These are phyloP conservation scores for Linnemannia exigua DNA, from an alignment of 192 early-diverging fungal species.

Conservation along the genomic window DNA sequence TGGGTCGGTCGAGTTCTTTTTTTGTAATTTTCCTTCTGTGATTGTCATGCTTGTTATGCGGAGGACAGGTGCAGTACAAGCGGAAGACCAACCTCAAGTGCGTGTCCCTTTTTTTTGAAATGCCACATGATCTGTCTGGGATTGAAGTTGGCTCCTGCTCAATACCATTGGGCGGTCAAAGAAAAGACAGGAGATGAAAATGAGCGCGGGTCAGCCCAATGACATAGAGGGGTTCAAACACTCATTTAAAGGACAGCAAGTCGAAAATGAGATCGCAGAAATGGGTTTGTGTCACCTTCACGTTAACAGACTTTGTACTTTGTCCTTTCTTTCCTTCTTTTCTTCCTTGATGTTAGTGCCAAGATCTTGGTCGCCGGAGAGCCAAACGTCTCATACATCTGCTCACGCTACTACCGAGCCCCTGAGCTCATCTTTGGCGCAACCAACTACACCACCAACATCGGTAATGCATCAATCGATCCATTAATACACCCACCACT, in stretches of 20 bases:
- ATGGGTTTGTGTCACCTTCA: constrained; percentile 40
- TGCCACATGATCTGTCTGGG: constrained; percentile 57
- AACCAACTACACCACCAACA: constrained; percentile 90
- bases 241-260: constrained; percentile 28
- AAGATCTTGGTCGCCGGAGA: constrained; percentile 96
- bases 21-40: background rate
- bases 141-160: constrained; percentile 33
- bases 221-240: background rate
- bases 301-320: background rate
- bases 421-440: constrained; percentile 98
- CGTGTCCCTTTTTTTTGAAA: constrained; percentile 25
- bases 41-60: constrained; percentile 1
- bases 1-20: background rate
- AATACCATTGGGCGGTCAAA: constrained; percentile 30
- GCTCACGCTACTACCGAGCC: constrained; percentile 97
- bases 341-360: constrained; percentile 68
- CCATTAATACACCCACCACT: background rate
- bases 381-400: constrained; percentile 98
- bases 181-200: constrained; percentile 6
- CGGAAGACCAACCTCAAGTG: constrained; percentile 9
- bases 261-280: background rate
- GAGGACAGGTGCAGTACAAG: background rate
- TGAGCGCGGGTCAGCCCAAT: background rate
- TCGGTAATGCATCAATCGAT: constrained; percentile 54
- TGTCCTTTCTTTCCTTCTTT: background rate